Evolutionary conservation across 257 asterid species (phyloP), one percentile per base, ranked within the genome.

Genomic region (Scutellaria baicalensis): DNA sequence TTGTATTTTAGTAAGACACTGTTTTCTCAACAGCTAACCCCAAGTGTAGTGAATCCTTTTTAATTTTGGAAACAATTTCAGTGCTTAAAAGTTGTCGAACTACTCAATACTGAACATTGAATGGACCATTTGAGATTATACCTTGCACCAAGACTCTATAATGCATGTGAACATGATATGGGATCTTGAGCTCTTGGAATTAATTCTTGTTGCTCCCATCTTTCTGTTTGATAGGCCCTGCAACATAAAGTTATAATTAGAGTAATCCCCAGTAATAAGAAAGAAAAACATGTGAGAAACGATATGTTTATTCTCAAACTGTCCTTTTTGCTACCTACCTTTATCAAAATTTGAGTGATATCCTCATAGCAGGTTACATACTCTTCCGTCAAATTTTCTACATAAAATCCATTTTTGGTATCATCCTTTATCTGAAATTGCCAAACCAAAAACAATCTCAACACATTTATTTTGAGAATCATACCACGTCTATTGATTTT

Each of bases 131-230:
- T 56, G 27, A 16, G 54, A 56, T 12, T 35, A 31, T 89, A 94
- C 99, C 97, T 91, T 94, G 85, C 93, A 84, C 97, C 97, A 94
- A 75, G 97, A 94, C 76, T 94, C 97, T 48, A 94, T 82, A 74
- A 91, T 75, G 83, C 93, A 89, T 14, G 99, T 87, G 77, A 89
- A 85, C 72, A 93, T 85, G 67, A 91, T 75, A 76, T 91, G 97
- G 67, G 99, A 93, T 78, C 97, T 93, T 78, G 99, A 94, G 82
- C 97, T 94, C 87, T 89, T 94, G 61, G 97, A 91, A 72, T 94
- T 94, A 16, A 88, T 70, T 64, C 90, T 85, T 57, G 97, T 91
- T 77, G 95, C 80, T 80, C 99, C 99, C 74, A 82, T 78, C 77
- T 89, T 94, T 81, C 92, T 85, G 76, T 89, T 88, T 44, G 99